Evolutionary conservation across 441 rosid genomes (phyloP).

Genomic region (Pelargonium australe): DNA sequence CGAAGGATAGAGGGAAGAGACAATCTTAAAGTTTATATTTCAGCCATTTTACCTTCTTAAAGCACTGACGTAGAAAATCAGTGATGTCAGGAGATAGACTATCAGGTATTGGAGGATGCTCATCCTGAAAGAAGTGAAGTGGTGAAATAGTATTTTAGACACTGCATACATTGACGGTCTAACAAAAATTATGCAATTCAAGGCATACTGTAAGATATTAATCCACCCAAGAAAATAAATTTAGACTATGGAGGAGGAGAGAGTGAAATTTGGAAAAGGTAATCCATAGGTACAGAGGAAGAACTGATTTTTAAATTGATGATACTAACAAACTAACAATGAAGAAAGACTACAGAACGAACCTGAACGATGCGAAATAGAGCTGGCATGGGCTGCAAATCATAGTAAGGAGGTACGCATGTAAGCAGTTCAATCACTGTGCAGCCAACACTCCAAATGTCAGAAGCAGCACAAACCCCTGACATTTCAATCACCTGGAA

Average conservation of each 20-base stretch:
- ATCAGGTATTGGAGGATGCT: conserved; percentile 96
- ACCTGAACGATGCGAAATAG: conserved; percentile 99
- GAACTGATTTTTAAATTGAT: conserved; percentile 10
- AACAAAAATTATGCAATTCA: conserved; percentile 3
- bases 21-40: conserved; percentile 1
- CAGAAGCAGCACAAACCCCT: conserved; percentile 99
- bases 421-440: conserved; percentile 96
- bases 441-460: conserved; percentile 99
- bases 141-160: background rate
- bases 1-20: background rate
- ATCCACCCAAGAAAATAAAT: conserved; percentile 11
- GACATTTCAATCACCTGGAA: conserved; percentile 98
- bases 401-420: conserved; percentile 96
- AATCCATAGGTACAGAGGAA: conserved; percentile 14
- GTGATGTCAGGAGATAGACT: conserved; percentile 89
- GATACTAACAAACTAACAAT: background rate
- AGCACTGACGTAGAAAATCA: conserved; percentile 87
- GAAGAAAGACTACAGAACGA: conserved; percentile 16
- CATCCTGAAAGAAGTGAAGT: conserved; percentile 47
- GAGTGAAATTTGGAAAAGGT: background rate
- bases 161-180: background rate
- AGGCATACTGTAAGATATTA: conserved; percentile 6
- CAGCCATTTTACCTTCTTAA: conserved; percentile 68
- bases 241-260: background rate
- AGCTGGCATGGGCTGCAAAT: conserved; percentile 99